These are phyloP conservation scores for Balakata baccata DNA, from an alignment of 345 rosid genomes.

Conservation along the genomic window DNA sequence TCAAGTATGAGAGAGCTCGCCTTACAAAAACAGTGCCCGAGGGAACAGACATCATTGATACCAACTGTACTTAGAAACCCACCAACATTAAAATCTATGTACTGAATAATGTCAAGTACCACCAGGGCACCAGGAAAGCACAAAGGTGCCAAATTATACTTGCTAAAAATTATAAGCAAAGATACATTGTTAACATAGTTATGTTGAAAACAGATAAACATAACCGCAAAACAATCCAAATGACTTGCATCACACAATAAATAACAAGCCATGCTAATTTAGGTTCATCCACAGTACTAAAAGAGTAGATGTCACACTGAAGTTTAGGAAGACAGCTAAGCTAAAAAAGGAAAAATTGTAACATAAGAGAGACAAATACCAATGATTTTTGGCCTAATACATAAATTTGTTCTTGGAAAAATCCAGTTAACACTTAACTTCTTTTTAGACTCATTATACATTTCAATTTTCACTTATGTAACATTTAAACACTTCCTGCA, in stretches of 20 bases:
- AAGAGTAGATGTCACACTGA: too few relatives aligned
- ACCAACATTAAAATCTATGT: not conserved
- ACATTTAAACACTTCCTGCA: too few relatives aligned
- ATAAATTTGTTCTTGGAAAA: too few relatives aligned
- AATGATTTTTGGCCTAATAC: not conserved
- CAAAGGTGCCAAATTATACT: not conserved
- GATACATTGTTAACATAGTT: not conserved
- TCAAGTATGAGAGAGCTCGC: constrained; percentile 66
- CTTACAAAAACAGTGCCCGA: constrained; percentile 80
- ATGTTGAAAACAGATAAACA: too few relatives aligned
- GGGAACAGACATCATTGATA: constrained; percentile 74
- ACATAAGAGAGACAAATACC: not conserved
- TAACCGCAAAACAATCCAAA: not conserved
- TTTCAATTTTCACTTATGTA: too few relatives aligned
- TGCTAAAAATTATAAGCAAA: not conserved
- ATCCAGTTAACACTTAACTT: too few relatives aligned
- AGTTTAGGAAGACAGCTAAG: too few relatives aligned
- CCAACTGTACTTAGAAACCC: constrained; percentile 45
- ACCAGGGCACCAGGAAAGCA: not conserved
- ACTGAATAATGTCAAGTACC: not conserved
- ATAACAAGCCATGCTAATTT: not conserved
- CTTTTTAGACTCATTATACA: too few relatives aligned
- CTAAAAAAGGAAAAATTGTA: too few relatives aligned
- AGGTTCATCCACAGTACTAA: not conserved
- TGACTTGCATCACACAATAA: not conserved